A percentile compares a stretch with the other conserved stretches of the same genome.
Conservation (phyloP, 148 eudicot species). For the Spergularia marina region DNA sequence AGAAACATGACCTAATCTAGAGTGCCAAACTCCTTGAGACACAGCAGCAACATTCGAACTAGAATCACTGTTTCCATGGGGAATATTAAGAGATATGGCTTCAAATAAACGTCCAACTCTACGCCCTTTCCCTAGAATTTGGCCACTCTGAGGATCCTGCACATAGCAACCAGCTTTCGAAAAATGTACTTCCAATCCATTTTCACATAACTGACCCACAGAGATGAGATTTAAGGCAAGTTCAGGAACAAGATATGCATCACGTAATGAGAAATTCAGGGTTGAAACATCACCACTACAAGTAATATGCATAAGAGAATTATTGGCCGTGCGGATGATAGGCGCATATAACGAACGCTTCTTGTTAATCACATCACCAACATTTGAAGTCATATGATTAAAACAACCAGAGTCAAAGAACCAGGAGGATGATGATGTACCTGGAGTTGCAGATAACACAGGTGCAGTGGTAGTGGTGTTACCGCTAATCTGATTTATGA, state of each 20-base stretch:
- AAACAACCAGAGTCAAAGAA: slow-evolving; percentile 17
- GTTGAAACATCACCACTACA: slow-evolving; percentile 1
- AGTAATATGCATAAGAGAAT: background rate
- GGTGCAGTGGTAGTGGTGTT: no score
- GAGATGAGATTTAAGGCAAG: slow-evolving; percentile 19
- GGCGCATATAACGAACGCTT: background rate
- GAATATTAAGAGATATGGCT: no score
- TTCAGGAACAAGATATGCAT: slow-evolving; percentile 21
- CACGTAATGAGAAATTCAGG: background rate
- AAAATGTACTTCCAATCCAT: slow-evolving; percentile 11
- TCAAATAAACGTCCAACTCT: no score
- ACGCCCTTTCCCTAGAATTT: no score
- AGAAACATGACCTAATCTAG: no score
- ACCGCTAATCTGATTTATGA: background rate
- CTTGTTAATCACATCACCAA: background rate
- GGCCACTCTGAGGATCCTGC: no score
- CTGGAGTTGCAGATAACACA: background rate
- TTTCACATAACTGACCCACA: slow-evolving; percentile 23
- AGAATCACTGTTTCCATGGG: no score
- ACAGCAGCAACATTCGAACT: no score
- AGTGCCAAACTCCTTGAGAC: no score
- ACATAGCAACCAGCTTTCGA: slow-evolving; percentile 10
- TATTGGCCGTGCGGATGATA: background rate
- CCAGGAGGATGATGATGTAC: slow-evolving; percentile 11
- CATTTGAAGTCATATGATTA: slow-evolving; percentile 13